A percentile compares a stretch with the other conserved stretches of the same genome.
Evolutionary conservation across 129 eudicot genomes (phyloP).

Genomic region (Tagetes patula): DNA sequence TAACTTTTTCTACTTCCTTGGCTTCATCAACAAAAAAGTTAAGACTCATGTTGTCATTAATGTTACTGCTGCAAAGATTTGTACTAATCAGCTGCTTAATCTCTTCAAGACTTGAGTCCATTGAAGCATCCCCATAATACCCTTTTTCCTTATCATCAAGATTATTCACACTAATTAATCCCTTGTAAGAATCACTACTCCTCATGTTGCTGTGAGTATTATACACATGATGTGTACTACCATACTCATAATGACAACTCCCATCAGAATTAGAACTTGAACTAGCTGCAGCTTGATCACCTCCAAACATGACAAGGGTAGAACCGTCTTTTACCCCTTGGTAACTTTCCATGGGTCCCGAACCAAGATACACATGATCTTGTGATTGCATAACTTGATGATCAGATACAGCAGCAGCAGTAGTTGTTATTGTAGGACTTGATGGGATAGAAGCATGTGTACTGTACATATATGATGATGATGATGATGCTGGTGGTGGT

Average conservation of each 20-base stretch:
- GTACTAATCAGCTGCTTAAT: constrained; percentile 82
- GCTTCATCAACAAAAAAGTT: constrained; percentile 61
- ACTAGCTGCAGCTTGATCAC: constrained; percentile 36
- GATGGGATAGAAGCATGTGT: constrained; percentile 25
- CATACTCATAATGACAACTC: constrained; percentile 41
- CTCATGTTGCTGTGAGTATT: constrained; percentile 28
- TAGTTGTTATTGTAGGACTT: constrained; percentile 25
- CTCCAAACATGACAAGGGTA: constrained; percentile 53
- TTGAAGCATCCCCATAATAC: constrained; percentile 37
- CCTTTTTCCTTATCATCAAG: constrained; percentile 32
- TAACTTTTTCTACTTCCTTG: constrained; percentile 54
- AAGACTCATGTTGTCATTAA: constrained; percentile 31
- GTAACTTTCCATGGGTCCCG: constrained; percentile 40
- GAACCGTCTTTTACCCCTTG: constrained; percentile 37
- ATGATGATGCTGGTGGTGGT: constrained; percentile 32
- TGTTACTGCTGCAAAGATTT: constrained; percentile 38
- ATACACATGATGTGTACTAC: constrained; percentile 20
- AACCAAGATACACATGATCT: constrained; percentile 30
- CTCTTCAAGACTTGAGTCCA: constrained; percentile 72
- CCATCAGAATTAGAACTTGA: constrained; percentile 81
- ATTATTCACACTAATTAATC: constrained; percentile 21
- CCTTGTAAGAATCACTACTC: constrained; percentile 37
- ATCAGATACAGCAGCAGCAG: not conserved
- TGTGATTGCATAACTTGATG: constrained; percentile 32
- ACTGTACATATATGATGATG: constrained; percentile 25